phyloP scores from a whole-genome alignment of 2,329 filamentous ascomycete species.

The Penicillium sp. region DNA sequence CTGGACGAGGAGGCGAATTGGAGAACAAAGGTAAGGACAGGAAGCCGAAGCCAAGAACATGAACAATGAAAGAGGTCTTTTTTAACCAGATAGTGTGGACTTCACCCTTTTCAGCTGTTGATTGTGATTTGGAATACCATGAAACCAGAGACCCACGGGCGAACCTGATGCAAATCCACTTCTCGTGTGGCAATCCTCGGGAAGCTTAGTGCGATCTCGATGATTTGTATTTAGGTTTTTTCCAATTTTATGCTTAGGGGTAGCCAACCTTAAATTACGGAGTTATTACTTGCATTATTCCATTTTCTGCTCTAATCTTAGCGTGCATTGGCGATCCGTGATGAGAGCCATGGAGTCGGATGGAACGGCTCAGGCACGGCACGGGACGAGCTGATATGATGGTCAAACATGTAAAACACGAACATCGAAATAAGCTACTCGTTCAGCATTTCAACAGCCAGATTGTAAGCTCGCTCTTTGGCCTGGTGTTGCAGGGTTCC shows the following conservation, averaged over 20 bases:
- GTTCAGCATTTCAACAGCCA: constrained; percentile 31
- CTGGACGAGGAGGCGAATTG: constrained; percentile 6
- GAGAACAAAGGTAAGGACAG: constrained; percentile 9
- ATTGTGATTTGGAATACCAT: constrained; percentile 3
- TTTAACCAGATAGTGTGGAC: not conserved
- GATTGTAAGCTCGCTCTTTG: constrained; percentile 33
- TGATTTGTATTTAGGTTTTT: not conserved
- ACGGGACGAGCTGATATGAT: not conserved
- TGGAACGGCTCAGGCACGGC: constrained; percentile 15
- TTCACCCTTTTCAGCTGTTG: not conserved
- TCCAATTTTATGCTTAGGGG: not conserved
- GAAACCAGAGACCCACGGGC: constrained; percentile 18
- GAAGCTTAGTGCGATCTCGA: not conserved
- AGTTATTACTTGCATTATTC: not conserved
- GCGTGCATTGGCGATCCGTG: not conserved
- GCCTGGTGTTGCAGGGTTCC: constrained; percentile 27
- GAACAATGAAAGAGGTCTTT: not conserved
- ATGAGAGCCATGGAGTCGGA: constrained; percentile 8
- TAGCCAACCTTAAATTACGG: not conserved
- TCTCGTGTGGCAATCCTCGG: not conserved
- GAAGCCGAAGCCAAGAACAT: not conserved
- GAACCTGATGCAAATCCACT: constrained; percentile 12
- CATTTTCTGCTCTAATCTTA: not conserved
- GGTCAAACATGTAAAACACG: not conserved
- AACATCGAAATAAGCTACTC: constrained; percentile 2